phyloP scores from a whole-genome alignment of 805 yeast genomes.

The Pichia insulana region DNA sequence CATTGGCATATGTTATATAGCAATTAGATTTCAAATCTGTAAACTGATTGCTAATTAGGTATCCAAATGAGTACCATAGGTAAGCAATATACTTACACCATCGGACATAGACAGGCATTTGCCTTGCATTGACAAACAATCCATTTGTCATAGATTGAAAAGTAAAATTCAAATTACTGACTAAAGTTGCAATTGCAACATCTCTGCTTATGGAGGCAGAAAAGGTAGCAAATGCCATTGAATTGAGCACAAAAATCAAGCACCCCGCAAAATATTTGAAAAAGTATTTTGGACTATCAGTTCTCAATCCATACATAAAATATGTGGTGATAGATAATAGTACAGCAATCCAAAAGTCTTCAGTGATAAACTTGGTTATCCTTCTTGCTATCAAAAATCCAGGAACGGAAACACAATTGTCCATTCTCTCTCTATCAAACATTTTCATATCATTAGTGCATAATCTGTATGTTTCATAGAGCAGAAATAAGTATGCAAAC shows the following conservation, averaged over 20 bases:
- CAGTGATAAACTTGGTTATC: slow-evolving; percentile 54
- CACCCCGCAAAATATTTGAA: slow-evolving; percentile 54
- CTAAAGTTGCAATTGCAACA: slow-evolving; percentile 51
- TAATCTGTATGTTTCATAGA: slow-evolving; percentile 52
- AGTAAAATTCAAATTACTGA: slow-evolving; percentile 58
- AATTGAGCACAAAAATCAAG: slow-evolving; percentile 46
- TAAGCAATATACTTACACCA: slow-evolving; percentile 77
- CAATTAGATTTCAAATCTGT: slow-evolving; percentile 55
- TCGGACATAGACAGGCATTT: slow-evolving; percentile 76
- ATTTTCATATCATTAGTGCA: slow-evolving; percentile 46
- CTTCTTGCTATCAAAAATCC: slow-evolving; percentile 65
- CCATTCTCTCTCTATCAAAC: slow-evolving; percentile 62
- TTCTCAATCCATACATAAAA: slow-evolving; percentile 68
- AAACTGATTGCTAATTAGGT: slow-evolving; percentile 55
- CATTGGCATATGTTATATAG: slow-evolving; percentile 27
- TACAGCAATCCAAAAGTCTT: slow-evolving; percentile 58
- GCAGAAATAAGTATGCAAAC: slow-evolving; percentile 45
- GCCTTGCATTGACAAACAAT: slow-evolving; percentile 61
- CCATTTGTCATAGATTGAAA: slow-evolving; percentile 76
- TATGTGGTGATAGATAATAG: slow-evolving; percentile 55
- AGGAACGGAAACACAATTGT: slow-evolving; percentile 52
- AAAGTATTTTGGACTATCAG: slow-evolving; percentile 38
- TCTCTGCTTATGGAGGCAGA: slow-evolving; percentile 51
- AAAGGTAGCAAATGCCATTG: slow-evolving; percentile 45
- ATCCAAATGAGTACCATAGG: slow-evolving; percentile 75